These are phyloP conservation scores for Debaryomyces prosopidis DNA, from an alignment of 805 yeast species.

Conservation along the genomic window DNA sequence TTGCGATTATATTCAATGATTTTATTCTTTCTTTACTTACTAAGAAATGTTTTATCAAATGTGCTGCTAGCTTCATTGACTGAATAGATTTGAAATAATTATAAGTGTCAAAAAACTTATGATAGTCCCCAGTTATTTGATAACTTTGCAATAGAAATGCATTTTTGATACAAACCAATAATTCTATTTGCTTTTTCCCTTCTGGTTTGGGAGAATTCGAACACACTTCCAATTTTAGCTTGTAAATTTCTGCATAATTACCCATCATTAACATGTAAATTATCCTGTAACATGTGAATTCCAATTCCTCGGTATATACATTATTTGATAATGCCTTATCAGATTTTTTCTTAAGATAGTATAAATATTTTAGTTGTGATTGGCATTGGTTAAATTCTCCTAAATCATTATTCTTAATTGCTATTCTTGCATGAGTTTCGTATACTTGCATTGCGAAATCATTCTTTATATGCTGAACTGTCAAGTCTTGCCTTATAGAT, in stretches of 20 bases:
- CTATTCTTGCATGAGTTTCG: conserved; percentile 84
- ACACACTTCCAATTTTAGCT: conserved; percentile 26
- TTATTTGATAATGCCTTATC: conserved; percentile 22
- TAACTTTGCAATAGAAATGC: conserved; percentile 5
- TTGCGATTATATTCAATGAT: conserved; percentile 56
- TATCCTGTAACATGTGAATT: conserved; percentile 71
- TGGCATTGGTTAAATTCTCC: conserved; percentile 97
- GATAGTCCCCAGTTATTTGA: conserved; percentile 42
- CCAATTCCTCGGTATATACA: conserved; percentile 40
- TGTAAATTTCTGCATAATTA: conserved; percentile 57
- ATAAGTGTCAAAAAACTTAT: conserved; percentile 45
- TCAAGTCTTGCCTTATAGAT: conserved; percentile 88
- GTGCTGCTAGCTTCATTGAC: conserved; percentile 19
- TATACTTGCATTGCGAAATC: conserved; percentile 78
- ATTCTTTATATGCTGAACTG: conserved; percentile 84
- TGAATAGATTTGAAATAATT: conserved; percentile 8
- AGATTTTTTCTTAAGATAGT: conserved; percentile 38
- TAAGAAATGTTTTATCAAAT: conserved; percentile 41
- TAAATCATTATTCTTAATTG: conserved; percentile 77
- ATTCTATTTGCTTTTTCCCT: conserved; percentile 3
- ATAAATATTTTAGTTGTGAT: conserved; percentile 69
- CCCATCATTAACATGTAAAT: conserved; percentile 75
- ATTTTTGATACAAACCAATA: conserved; percentile 14
- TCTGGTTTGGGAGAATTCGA: background rate
- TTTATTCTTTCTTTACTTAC: conserved; percentile 57